Percentiles rank a stretch among this genome's conserved stretches.
Conservation (phyloP, 306 rosid species). For the Trichosanthes truncata region DNA sequence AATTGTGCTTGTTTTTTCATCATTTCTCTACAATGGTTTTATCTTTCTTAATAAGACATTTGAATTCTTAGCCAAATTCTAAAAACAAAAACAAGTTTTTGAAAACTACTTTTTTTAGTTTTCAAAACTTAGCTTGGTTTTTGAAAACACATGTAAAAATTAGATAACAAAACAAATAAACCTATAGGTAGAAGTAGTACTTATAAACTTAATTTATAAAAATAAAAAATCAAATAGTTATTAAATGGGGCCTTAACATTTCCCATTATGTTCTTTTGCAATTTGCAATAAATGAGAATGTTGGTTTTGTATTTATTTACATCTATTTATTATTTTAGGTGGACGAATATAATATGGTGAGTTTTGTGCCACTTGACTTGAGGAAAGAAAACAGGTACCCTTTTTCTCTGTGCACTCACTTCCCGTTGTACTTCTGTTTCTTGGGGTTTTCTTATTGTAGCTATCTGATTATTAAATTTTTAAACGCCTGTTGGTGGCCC, state of each 20-base stretch:
- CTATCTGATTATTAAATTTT: neutral
- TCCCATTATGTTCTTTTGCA: neutral
- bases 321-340: conserved; percentile 32
- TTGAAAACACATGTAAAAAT: no score
- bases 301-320: conserved; percentile 3
- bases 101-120: no score
- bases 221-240: no score
- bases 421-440: neutral
- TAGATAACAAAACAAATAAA: no score
- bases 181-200: no score
- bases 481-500: neutral
- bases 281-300: neutral
- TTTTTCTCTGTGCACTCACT: neutral
- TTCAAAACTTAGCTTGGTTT: no score
- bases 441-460: neutral
- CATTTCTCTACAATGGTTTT: no score
- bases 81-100: no score
- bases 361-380: conserved; percentile 79
- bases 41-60: no score
- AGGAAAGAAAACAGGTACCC: conserved; percentile 72
- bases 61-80: no score
- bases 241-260: neutral
- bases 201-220: no score
- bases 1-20: no score
- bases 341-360: conserved; percentile 56